Evolutionary conservation across 2,329 filamentous ascomycete species (phyloP).

Genomic region (Thielaviopsis punctulata): DNA sequence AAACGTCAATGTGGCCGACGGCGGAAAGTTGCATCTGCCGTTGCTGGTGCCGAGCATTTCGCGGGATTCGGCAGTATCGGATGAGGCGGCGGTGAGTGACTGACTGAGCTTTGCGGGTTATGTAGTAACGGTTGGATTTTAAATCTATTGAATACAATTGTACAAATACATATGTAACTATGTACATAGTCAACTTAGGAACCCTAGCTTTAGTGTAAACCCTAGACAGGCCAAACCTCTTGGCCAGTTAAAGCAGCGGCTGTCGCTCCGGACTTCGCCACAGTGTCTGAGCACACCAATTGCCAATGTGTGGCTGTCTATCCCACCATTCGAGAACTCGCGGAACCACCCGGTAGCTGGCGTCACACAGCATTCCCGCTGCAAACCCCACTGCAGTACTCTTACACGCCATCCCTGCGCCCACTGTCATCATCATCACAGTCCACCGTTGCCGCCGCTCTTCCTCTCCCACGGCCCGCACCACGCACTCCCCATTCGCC

Average conservation of each 20-base stretch:
- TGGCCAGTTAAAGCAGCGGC: too few species aligned
- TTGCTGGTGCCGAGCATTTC: constrained; percentile 6
- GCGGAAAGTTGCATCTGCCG: constrained; percentile 15
- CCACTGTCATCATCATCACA: constrained; percentile 79
- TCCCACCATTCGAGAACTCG: constrained; percentile 25
- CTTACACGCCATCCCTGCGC: constrained; percentile 64
- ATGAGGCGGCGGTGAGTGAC: constrained; percentile 28
- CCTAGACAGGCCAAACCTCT: too few species aligned
- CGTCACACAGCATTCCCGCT: constrained; percentile 66
- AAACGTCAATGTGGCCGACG: constrained; percentile 26
- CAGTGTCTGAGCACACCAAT: too few species aligned
- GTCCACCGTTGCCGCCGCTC: constrained; percentile 65
- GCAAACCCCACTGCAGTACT: constrained; percentile 82
- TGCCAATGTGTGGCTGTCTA: not conserved
- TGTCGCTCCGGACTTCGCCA: constrained; percentile 13
- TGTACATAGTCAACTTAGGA: too few species aligned
- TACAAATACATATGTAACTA: not conserved
- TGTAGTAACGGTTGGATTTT: not conserved
- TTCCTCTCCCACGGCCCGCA: constrained; percentile 39
- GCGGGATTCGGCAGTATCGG: constrained; percentile 10
- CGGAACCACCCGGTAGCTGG: constrained; percentile 38
- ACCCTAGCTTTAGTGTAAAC: too few species aligned
- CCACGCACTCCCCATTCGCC: constrained; percentile 14
- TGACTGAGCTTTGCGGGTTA: not conserved
- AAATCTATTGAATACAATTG: not conserved